Conservation (phyloP, 257 asterid species). For the Lycium ferocissimum region DNA sequence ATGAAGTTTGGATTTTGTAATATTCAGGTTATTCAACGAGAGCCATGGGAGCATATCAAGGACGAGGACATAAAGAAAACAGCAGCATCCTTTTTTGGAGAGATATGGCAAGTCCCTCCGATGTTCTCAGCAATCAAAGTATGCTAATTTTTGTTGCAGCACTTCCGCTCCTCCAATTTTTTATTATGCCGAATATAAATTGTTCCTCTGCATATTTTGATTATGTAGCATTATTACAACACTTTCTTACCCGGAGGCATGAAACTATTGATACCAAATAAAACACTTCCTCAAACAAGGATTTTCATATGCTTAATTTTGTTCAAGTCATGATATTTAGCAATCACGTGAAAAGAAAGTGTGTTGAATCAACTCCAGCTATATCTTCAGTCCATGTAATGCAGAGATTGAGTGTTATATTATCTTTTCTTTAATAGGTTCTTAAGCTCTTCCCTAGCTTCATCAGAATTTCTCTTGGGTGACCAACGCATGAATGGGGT, state of each 20-base stretch:
- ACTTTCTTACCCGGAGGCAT: background rate
- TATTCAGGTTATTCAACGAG: slow-evolving; percentile 81
- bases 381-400: slow-evolving; percentile 5
- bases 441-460: background rate
- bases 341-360: background rate
- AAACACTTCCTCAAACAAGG: background rate
- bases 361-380: slow-evolving; percentile 30
- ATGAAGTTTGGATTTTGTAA: slow-evolving; percentile 18
- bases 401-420: background rate
- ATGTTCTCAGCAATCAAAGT: slow-evolving; percentile 99
- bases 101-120: slow-evolving; percentile 98
- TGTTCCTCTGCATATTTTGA: slow-evolving; percentile 30
- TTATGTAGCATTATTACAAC: background rate
- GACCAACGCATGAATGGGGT: background rate
- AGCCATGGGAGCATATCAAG: slow-evolving; percentile 96
- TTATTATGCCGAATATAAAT: background rate
- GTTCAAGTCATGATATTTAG: background rate
- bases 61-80: slow-evolving; percentile 79
- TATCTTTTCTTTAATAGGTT: background rate
- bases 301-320: background rate
- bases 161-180: background rate
- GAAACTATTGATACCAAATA: background rate
- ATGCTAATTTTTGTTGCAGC: slow-evolving; percentile 38
- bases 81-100: slow-evolving; percentile 84
- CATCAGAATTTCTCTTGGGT: background rate